These are phyloP conservation scores for Fusarium tjaetaba DNA, from an alignment of 2,329 filamentous ascomycete species.

Conservation along the genomic window DNA sequence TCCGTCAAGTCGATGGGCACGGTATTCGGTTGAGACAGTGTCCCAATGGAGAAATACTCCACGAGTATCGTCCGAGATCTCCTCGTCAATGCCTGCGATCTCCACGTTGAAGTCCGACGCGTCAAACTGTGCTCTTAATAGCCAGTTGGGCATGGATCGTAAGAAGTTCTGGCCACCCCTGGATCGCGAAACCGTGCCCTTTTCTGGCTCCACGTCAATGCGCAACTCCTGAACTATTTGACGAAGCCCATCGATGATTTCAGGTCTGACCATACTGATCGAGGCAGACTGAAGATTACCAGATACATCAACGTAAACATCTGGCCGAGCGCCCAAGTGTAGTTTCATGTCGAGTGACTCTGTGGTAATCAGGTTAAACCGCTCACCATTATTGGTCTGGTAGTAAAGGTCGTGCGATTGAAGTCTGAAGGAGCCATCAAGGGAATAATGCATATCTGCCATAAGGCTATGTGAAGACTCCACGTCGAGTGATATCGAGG, in stretches of 20 bases:
- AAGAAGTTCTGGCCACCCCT: slow-evolving; percentile 73
- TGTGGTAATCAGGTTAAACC: slow-evolving; percentile 87
- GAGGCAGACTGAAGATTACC: slow-evolving; percentile 88
- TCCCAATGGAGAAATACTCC: slow-evolving; percentile 89
- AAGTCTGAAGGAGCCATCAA: slow-evolving; percentile 83
- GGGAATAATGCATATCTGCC: slow-evolving; percentile 85
- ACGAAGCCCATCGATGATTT: slow-evolving; percentile 91
- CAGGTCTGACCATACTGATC: slow-evolving; percentile 87
- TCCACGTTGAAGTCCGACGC: slow-evolving; percentile 91
- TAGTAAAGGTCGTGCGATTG: slow-evolving; percentile 94
- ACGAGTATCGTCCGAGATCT: slow-evolving; percentile 82
- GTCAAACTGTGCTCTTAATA: slow-evolving; percentile 84
- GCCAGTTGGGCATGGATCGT: slow-evolving; percentile 82
- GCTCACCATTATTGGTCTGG: slow-evolving; percentile 82
- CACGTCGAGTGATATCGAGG: slow-evolving; percentile 89
- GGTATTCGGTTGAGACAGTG: slow-evolving; percentile 88
- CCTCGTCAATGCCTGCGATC: slow-evolving; percentile 85
- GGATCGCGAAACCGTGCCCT: slow-evolving; percentile 59
- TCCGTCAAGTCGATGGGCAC: slow-evolving; percentile 78
- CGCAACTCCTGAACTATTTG: slow-evolving; percentile 90
- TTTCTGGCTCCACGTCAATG: slow-evolving; percentile 72
- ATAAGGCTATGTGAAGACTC: slow-evolving; percentile 94
- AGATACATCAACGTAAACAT: slow-evolving; percentile 82
- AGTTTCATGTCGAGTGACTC: slow-evolving; percentile 89
- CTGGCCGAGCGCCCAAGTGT: slow-evolving; percentile 84